Conservation (phyloP, 179 eudicot species). For the Amaranthus tricolor region DNA sequence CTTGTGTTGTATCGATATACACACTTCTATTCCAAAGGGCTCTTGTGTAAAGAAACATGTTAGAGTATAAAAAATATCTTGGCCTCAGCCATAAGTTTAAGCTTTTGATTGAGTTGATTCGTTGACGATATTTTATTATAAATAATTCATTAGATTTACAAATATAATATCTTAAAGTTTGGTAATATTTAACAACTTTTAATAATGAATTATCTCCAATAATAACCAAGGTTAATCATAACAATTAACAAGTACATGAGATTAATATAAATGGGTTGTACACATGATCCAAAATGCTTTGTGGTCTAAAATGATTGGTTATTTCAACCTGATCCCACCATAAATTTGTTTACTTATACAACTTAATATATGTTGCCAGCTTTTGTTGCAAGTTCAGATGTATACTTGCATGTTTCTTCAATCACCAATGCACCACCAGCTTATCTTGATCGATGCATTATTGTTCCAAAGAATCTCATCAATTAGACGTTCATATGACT, state of each 20-base stretch:
- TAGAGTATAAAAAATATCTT: no score
- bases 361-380: slow-evolving; percentile 19
- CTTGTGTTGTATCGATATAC: no score
- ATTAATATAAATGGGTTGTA: neutral
- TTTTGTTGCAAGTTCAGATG: neutral
- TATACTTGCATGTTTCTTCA: neutral
- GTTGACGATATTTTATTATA: no score
- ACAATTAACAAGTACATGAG: neutral
- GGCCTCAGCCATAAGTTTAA: no score
- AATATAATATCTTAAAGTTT: no score
- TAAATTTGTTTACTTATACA: neutral
- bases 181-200: no score
- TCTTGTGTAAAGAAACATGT: no score
- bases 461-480: neutral
- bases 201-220: no score
- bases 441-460: neutral
- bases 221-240: no score
- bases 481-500: neutral
- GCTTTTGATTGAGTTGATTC: no score
- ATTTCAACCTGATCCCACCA: slow-evolving; percentile 8
- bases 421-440: slow-evolving; percentile 5
- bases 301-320: slow-evolving; percentile 22
- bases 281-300: slow-evolving; percentile 26
- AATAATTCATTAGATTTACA: no score
- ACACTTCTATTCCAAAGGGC: no score